Conservation (phyloP, 2,329 filamentous ascomycete species). For the Thermoascus crustaceus region DNA sequence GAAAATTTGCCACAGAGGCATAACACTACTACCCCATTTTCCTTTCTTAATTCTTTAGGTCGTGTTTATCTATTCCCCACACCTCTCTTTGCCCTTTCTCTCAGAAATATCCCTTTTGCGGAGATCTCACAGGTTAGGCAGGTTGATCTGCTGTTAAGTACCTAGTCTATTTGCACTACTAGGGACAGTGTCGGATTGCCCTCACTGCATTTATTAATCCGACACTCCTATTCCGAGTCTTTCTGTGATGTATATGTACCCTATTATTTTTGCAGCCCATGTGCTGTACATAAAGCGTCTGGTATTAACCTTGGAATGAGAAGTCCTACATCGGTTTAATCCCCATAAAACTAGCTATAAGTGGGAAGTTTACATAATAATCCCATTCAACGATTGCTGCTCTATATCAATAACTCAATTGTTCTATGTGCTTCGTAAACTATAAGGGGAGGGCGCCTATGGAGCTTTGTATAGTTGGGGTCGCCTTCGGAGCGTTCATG, state of each 20-base stretch:
- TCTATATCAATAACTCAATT: no score
- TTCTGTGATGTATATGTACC: slow-evolving; percentile 24
- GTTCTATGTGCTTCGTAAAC: no score
- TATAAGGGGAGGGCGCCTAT: no score
- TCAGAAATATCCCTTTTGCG: background rate
- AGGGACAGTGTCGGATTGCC: slow-evolving; percentile 14
- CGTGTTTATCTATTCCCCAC: slow-evolving; percentile 4
- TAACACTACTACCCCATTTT: slow-evolving; percentile 5
- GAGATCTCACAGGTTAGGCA: background rate
- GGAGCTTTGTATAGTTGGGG: no score
- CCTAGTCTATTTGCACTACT: slow-evolving; percentile 12
- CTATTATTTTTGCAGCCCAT: slow-evolving; percentile 15
- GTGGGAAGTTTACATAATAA: no score
- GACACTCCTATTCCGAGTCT: slow-evolving; percentile 13
- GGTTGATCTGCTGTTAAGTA: background rate
- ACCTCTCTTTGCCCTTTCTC: slow-evolving; percentile 1
- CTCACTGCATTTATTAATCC: slow-evolving; percentile 13
- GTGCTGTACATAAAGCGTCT: slow-evolving; percentile 25
- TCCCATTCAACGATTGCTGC: no score
- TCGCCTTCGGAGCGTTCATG: no score
- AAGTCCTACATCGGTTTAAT: no score
- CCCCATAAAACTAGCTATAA: no score
- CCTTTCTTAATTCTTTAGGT: slow-evolving; percentile 5
- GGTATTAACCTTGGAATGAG: no score
- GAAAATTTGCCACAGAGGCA: slow-evolving; percentile 2